A percentile compares a stretch with the other conserved stretches of the same genome.
Conservation (phyloP, 2,329 filamentous ascomycete genomes). For the Sclerotinia borealis region DNA sequence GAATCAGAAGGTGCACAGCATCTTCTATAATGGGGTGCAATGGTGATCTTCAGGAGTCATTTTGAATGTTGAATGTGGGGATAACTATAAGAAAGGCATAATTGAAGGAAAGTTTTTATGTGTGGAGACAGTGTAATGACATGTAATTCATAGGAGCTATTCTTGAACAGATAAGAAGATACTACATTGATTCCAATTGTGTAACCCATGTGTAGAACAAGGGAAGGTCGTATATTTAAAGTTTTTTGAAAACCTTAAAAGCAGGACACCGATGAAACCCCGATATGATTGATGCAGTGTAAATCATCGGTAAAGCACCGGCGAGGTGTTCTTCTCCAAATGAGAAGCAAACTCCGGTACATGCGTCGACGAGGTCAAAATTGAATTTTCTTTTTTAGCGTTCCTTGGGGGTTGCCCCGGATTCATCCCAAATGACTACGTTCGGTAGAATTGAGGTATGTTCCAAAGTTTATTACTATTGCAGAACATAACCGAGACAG, state of each 20-base stretch:
- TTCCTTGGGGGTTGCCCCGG: not conserved
- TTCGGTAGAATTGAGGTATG: no score
- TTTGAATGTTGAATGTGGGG: not conserved
- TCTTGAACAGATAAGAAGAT: not conserved
- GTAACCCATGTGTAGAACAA: not conserved
- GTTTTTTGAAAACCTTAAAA: not conserved
- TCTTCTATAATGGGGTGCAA: conserved; percentile 6
- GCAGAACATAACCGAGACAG: no score
- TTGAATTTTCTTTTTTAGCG: not conserved
- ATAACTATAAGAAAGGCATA: not conserved
- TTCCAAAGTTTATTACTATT: no score
- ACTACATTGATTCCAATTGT: not conserved
- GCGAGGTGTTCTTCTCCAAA: conserved; percentile 1
- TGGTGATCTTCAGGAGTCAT: conserved; percentile 4
- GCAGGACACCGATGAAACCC: not conserved
- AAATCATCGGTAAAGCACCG: not conserved
- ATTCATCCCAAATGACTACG: not conserved
- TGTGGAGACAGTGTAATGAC: not conserved
- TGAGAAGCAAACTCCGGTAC: not conserved
- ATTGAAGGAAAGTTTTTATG: not conserved
- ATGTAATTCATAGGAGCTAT: not conserved
- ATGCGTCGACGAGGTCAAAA: conserved; percentile 1
- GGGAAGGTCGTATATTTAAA: not conserved
- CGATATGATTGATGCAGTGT: not conserved
- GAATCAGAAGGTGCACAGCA: not conserved